Base-by-base conservation (phyloP, 2,329 filamentous ascomycete genomes). In the Hypoxylon sp. region DNA sequence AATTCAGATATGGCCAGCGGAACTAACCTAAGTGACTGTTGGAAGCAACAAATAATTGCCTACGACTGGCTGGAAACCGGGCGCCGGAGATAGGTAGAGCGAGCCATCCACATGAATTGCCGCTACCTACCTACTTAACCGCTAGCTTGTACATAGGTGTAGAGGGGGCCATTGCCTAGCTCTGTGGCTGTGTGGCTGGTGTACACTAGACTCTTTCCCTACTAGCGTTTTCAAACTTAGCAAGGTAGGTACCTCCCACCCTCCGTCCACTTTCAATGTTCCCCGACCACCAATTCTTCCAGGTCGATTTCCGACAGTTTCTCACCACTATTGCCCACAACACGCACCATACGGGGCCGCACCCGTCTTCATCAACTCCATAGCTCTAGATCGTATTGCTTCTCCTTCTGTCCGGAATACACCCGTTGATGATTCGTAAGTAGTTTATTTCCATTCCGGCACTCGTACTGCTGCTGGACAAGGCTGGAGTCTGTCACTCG, bases 391-490 rank as follows among this genome's bases (percentile, higher is more conserved):
- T 67, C 48, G 36, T 69, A 55, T 49, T 63, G 28, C 66, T 65
- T 36, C 48, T 58, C 51, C 62, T 50, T 52, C 55, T 65, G 22
- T 53, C 65, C 71, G 65, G 69, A 57, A 57, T 64, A 59, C 58
- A 49, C 60, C 68, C 67, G 68, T 77, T 73, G 72, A 77, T 76
- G 73, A 74, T 70, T 73, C 64, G 75, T 77, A 76, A 77, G 75
- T 77, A 57, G 56, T 70, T 61, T 30, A 56, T 70, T 60, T 67
- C 64, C 64, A 54, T 61, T 63, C 60, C 62, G 20, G 49, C 61
- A 48, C 42, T 58, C 58, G 36, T 70, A 46, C 56, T 68, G 68
- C 51, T 62, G 64, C 67, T 66, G 70, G 67, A 59, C 73, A 61
- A 74, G 71, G 73, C 74, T 76, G 71, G 65, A 51, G 52, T 56